Evolutionary conservation across 768 basidiomycete genomes (phyloP).

Genomic region (Sarcodon aspratus): DNA sequence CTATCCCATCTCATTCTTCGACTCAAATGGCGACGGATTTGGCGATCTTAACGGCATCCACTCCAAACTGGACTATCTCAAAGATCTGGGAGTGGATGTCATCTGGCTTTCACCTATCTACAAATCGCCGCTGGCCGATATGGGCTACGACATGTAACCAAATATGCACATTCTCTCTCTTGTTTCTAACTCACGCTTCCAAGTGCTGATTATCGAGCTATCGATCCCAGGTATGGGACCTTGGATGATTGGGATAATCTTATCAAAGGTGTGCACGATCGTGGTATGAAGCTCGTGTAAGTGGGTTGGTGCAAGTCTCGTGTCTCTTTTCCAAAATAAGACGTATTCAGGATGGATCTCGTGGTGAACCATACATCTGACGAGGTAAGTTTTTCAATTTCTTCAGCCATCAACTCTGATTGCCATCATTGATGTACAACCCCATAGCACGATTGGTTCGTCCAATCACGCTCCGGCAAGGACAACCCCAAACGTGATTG

Average conservation of each 20-base stretch:
- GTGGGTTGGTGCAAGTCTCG: constrained; percentile 10
- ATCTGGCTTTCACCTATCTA: constrained; percentile 70
- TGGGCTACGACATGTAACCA: constrained; percentile 63
- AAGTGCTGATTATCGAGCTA: constrained; percentile 50
- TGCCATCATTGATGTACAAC: not conserved
- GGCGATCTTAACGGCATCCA: constrained; percentile 62
- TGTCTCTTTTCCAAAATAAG: not conserved
- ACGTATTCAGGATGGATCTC: constrained; percentile 50
- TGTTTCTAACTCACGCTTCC: not conserved
- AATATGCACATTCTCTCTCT: not conserved
- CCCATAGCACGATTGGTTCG: constrained; percentile 60
- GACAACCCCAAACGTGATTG: constrained; percentile 55
- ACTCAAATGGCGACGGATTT: constrained; percentile 60
- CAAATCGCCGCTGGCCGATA: constrained; percentile 53
- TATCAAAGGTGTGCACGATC: constrained; percentile 39
- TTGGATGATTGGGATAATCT: constrained; percentile 48
- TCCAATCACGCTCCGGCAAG: constrained; percentile 39
- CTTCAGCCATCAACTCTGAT: not conserved
- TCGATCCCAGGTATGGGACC: constrained; percentile 57
- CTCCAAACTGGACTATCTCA: constrained; percentile 56
- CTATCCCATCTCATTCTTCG: constrained; percentile 60
- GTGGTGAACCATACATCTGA: constrained; percentile 68
- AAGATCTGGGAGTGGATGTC: constrained; percentile 53
- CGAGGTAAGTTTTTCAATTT: constrained; percentile 26
- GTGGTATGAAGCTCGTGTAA: constrained; percentile 64